phyloP scores from a whole-genome alignment of 1,139 yeast genomes.

The Protomyces inouyei region DNA sequence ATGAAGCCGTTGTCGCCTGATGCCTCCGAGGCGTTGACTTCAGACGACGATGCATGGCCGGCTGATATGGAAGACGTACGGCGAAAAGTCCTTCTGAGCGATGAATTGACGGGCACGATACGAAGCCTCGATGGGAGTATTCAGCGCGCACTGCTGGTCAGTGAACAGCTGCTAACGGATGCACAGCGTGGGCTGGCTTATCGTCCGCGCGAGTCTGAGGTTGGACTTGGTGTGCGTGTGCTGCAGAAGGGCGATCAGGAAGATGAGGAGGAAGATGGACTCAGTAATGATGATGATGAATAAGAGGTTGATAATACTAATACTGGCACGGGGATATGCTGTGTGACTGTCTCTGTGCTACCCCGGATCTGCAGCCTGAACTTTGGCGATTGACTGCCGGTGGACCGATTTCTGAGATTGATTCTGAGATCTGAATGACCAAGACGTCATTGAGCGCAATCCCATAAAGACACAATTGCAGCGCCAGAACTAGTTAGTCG shows the following conservation, averaged over 20 bases:
- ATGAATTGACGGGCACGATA: not conserved
- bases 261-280: not conserved
- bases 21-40: not conserved
- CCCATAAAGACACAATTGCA: too few species aligned
- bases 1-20: not conserved
- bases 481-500: too few species aligned
- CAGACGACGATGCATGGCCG: not conserved
- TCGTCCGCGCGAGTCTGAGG: conserved; percentile 18
- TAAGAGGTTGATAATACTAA: not conserved
- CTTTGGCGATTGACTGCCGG: too few species aligned
- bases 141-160: conserved; percentile 10
- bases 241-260: not conserved
- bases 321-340: too few species aligned
- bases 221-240: conserved; percentile 13
- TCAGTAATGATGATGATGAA: not conserved
- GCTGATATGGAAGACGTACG: not conserved
- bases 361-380: too few species aligned
- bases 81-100: not conserved
- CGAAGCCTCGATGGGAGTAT: conserved; percentile 2
- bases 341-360: too few species aligned
- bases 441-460: too few species aligned
- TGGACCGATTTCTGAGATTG: too few species aligned
- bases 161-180: conserved; percentile 14
- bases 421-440: too few species aligned
- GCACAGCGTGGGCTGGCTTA: conserved; percentile 10